Conservation (phyloP, 2,329 filamentous ascomycete species). For the Harringtonia lauricola region DNA sequence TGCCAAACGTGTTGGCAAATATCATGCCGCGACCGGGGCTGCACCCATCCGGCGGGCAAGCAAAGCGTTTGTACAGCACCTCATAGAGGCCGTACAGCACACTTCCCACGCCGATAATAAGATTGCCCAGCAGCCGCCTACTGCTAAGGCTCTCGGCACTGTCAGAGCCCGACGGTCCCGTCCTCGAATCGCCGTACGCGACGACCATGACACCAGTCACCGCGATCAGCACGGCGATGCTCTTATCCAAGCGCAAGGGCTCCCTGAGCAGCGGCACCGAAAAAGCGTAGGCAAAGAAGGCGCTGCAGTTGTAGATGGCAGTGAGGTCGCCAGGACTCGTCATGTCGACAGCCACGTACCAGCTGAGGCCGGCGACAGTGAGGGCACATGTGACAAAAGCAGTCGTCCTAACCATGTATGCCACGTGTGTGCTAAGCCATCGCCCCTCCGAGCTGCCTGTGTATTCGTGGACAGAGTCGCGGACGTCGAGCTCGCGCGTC, state of each 20-base stretch:
- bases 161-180: constrained; percentile 17
- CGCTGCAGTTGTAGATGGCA: constrained; percentile 98
- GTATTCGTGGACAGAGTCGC: not conserved
- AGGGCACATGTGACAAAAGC: constrained; percentile 74
- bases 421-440: constrained; percentile 22
- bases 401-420: constrained; percentile 71
- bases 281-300: constrained; percentile 97
- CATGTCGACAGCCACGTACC: constrained; percentile 91
- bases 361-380: constrained; percentile 82
- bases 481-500: constrained; percentile 55
- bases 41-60: constrained; percentile 85
- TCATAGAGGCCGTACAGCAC: constrained; percentile 96
- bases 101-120: constrained; percentile 83
- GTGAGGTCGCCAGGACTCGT: constrained; percentile 91
- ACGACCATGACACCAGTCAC: constrained; percentile 89
- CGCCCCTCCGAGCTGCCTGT: not conserved
- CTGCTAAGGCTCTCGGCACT: constrained; percentile 23
- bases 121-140: constrained; percentile 69
- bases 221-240: constrained; percentile 74
- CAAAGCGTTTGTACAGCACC: constrained; percentile 86
- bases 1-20: constrained; percentile 88
- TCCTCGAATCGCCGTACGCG: constrained; percentile 70
- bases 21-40: constrained; percentile 82
- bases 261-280: constrained; percentile 84
- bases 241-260: constrained; percentile 73